Base-by-base conservation (phyloP, 257 asterid genomes). In the Solanum bukasovii region DNA sequence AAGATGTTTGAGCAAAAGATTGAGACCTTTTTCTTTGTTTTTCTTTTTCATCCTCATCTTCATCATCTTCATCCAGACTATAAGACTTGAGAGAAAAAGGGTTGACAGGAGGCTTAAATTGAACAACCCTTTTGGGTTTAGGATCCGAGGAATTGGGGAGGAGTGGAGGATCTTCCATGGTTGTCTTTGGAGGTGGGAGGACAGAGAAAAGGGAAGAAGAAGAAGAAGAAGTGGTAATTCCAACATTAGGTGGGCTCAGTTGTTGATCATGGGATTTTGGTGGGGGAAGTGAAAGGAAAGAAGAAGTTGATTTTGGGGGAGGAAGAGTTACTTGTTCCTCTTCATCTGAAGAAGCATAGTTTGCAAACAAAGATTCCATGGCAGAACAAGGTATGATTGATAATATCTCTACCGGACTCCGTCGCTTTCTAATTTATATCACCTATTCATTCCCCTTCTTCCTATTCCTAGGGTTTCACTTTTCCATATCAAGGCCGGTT, bases 341-440 rank as follows among this genome's bases (percentile, higher is more conserved):
- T 71, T 96, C 99, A 83, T 94, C 98, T 1, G 98, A 95, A 89
- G 99, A 97, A 12, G 97, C 99, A 89, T 97, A 97, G 88, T 37
- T 94, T 6, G 98, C 95, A 20, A 93, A 87, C 91, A 97, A 87
- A 29, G 97, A 93, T 88, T 96, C 98, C 98, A 27, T 68, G 2
- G 74, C 20, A 12, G 35, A 67, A 27, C 35, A 67, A 67, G 4
- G 71, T 63, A 63, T 9, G 14, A 63, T 23, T 52, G 63, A 2
- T 23, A 63, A 52, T 23, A 63, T 63, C 71, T 63, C 31, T 23
- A 63, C 29, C 71, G 31, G 31, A 63, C 31, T n/a, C 70, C 70
- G 70, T 14, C 12, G 71, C 71, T 63, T n/a, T 61, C 29, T 61
- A 61, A 61, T 61, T 61, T 61, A 29, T 61, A 61, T 21, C 29